Conservation (phyloP, 2,329 filamentous ascomycete genomes). For the Xylaria hypoxylon region DNA sequence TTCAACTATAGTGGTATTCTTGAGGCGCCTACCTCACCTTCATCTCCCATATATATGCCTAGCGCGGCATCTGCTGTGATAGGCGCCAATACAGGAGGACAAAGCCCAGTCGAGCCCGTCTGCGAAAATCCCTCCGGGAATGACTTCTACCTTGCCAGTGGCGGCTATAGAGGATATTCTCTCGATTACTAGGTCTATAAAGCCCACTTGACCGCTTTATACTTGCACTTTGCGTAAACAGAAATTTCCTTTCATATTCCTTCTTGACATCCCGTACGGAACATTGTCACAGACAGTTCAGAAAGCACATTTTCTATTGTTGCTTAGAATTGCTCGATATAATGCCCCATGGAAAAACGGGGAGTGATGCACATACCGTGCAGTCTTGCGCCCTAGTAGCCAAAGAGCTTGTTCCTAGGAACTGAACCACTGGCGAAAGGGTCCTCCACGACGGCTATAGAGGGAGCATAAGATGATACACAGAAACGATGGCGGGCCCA, state of each 20-base stretch:
- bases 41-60: conserved; percentile 7
- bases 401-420: neutral
- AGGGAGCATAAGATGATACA: neutral
- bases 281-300: neutral
- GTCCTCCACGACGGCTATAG: neutral
- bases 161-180: neutral
- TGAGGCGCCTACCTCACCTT: conserved; percentile 16
- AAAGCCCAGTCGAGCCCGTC: neutral
- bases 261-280: neutral
- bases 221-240: too few species aligned
- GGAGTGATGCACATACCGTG: neutral
- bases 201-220: neutral
- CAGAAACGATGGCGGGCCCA: neutral
- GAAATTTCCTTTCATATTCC: neutral
- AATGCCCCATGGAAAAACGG: neutral
- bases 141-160: neutral
- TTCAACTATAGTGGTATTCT: neutral
- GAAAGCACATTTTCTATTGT: neutral
- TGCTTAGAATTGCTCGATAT: neutral
- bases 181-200: neutral
- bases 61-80: neutral
- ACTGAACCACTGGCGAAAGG: neutral
- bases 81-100: neutral
- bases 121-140: neutral
- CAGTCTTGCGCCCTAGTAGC: neutral